Evolutionary conservation across 2,329 filamentous ascomycete genomes (phyloP).

Genomic region (Calonectria hongkongensis): DNA sequence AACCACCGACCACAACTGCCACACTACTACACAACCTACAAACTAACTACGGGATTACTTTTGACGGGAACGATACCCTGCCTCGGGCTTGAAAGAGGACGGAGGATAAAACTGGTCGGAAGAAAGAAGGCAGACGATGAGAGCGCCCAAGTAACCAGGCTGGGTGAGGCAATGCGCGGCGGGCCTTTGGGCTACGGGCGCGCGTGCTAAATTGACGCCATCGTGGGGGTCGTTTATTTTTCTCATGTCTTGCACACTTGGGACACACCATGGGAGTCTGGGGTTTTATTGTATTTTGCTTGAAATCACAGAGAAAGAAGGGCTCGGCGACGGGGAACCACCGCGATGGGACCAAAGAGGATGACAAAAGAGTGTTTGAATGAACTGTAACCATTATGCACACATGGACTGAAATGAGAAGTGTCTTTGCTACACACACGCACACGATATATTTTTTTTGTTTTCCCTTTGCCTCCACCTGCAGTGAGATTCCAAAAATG

Average conservation of each 20-base stretch:
- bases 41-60: conserved; percentile 43
- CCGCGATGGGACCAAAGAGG: conserved; percentile 35
- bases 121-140: conserved; percentile 34
- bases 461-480: neutral
- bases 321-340: conserved; percentile 24
- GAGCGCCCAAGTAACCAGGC: conserved; percentile 29
- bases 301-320: conserved; percentile 29
- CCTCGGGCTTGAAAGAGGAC: conserved; percentile 48
- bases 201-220: conserved; percentile 40
- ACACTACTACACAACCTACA: conserved; percentile 38
- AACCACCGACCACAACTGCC: conserved; percentile 28
- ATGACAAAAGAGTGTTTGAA: conserved; percentile 41
- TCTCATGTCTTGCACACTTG: conserved; percentile 41
- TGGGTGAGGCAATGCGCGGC: conserved; percentile 37
- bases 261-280: conserved; percentile 50
- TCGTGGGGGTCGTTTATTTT: conserved; percentile 31
- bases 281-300: conserved; percentile 51
- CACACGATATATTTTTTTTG: neutral
- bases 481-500: neutral
- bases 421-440: conserved; percentile 27
- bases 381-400: conserved; percentile 42
- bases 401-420: conserved; percentile 42
- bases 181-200: conserved; percentile 29
- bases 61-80: conserved; percentile 54
- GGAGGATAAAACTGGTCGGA: conserved; percentile 31